Evolutionary conservation across 169 alveolate genomes (phyloP).

Genomic region (Babesia bovis): DNA sequence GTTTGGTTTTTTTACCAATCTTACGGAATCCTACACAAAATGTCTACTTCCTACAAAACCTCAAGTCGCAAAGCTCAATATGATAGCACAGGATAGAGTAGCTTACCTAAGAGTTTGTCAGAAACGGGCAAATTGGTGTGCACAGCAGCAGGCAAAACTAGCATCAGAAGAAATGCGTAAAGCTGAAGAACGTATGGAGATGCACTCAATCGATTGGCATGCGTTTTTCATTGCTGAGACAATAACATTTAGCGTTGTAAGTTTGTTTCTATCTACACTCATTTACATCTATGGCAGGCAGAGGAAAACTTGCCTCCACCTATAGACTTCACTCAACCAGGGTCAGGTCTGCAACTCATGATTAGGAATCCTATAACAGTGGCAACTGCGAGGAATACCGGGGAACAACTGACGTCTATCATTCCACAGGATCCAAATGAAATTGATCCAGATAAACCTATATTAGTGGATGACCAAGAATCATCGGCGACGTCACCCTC

Average conservation of each 20-base stretch:
- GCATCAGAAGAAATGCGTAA: slow-evolving; percentile 76
- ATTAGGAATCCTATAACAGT: slow-evolving; percentile 21
- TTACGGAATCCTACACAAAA: slow-evolving; percentile 92
- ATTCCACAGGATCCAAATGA: slow-evolving; percentile 16
- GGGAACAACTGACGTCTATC: not conserved
- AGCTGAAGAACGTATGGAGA: slow-evolving; percentile 82
- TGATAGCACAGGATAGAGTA: slow-evolving; percentile 75
- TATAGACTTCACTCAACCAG: slow-evolving; percentile 61
- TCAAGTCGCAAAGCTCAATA: slow-evolving; percentile 81
- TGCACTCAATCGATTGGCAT: slow-evolving; percentile 88
- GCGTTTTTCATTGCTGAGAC: slow-evolving; percentile 87
- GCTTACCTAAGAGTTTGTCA: slow-evolving; percentile 73
- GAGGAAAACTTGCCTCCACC: slow-evolving; percentile 52
- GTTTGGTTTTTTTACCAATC: slow-evolving; percentile 90
- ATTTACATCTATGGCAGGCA: slow-evolving; percentile 8
- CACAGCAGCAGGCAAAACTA: slow-evolving; percentile 81
- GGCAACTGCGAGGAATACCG: slow-evolving; percentile 26
- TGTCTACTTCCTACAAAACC: slow-evolving; percentile 90
- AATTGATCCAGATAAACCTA: slow-evolving; percentile 17
- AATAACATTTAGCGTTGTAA: slow-evolving; percentile 76
- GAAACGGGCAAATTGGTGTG: slow-evolving; percentile 80
- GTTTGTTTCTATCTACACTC: not conserved
- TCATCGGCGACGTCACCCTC: not conserved
- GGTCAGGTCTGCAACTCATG: slow-evolving; percentile 27
- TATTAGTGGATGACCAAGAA: not conserved